Percentiles rank a stretch among this genome's conserved stretches.
Conservation (phyloP, 805 yeast species). For the Metschnikowia lochheadii region DNA sequence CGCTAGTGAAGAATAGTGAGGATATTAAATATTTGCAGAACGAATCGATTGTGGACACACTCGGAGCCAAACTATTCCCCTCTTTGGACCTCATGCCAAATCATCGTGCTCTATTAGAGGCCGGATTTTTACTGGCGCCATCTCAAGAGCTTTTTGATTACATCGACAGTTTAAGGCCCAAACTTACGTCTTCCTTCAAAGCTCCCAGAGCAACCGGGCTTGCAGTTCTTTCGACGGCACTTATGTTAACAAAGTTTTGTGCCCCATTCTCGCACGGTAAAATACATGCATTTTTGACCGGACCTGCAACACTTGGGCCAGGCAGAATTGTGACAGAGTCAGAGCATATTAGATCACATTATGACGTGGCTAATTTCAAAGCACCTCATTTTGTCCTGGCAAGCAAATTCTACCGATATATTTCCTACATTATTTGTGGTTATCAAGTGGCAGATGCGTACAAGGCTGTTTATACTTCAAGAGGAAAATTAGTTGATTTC, state of each 20-base stretch:
- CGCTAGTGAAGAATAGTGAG: not conserved
- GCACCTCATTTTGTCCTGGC: conserved; percentile 25
- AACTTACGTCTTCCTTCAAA: conserved; percentile 23
- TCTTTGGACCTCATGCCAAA: not conserved
- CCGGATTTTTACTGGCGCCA: conserved; percentile 7
- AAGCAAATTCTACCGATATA: conserved; percentile 26
- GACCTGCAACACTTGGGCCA: conserved; percentile 37
- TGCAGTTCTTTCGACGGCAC: conserved; percentile 26
- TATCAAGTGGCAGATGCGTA: conserved; percentile 19
- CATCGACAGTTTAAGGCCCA: conserved; percentile 21
- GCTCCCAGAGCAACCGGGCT: conserved; percentile 35
- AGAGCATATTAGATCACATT: conserved; percentile 31
- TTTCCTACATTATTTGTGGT: conserved; percentile 30
- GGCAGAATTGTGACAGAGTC: conserved; percentile 28
- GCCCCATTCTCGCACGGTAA: conserved; percentile 25
- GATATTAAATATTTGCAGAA: not conserved
- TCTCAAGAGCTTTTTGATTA: conserved; percentile 8
- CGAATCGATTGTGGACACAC: conserved; percentile 6
- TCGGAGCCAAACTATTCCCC: conserved; percentile 9
- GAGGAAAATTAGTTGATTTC: conserved; percentile 24
- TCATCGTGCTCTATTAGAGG: not conserved
- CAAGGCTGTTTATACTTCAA: conserved; percentile 10
- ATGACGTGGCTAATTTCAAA: conserved; percentile 28
- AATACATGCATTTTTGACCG: conserved; percentile 29
- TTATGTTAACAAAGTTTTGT: conserved; percentile 19